Evolutionary conservation across 805 yeast species (phyloP).

Genomic region (Candida palmyrensis): DNA sequence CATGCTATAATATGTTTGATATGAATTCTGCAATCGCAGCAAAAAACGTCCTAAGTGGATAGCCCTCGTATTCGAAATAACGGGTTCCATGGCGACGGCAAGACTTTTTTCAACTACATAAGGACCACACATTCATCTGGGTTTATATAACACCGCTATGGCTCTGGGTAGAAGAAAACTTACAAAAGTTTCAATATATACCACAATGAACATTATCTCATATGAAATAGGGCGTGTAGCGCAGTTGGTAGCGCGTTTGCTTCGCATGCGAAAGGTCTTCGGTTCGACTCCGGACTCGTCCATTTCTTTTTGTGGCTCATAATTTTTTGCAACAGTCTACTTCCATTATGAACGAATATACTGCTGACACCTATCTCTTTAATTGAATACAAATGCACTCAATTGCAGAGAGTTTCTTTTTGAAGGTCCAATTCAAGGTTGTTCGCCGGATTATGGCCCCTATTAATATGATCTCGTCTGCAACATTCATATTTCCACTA

Average conservation of each 20-base stretch:
- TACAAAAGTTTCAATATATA: no score
- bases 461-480: conserved; percentile 1
- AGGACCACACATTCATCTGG: no score
- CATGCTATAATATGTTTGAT: no score
- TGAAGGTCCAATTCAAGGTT: conserved; percentile 6
- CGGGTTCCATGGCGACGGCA: no score
- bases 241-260: conserved; percentile 48
- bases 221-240: conserved; percentile 49
- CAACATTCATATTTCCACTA: conserved; percentile 2
- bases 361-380: neutral
- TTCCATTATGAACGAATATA: no score
- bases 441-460: conserved; percentile 1
- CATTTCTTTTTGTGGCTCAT: conserved; percentile 17
- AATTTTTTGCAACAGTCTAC: conserved; percentile 3
- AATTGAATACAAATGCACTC: neutral
- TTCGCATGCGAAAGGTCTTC: conserved; percentile 41
- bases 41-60: no score
- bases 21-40: no score
- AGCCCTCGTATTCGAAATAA: no score
- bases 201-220: no score
- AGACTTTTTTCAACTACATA: no score
- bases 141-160: no score
- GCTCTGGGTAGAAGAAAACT: no score
- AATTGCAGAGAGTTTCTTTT: neutral
- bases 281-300: conserved; percentile 42